Evolutionary conservation across 306 rosid genomes (phyloP), one percentile per base, ranked within the genome.

Genomic region (Urtica urens): DNA sequence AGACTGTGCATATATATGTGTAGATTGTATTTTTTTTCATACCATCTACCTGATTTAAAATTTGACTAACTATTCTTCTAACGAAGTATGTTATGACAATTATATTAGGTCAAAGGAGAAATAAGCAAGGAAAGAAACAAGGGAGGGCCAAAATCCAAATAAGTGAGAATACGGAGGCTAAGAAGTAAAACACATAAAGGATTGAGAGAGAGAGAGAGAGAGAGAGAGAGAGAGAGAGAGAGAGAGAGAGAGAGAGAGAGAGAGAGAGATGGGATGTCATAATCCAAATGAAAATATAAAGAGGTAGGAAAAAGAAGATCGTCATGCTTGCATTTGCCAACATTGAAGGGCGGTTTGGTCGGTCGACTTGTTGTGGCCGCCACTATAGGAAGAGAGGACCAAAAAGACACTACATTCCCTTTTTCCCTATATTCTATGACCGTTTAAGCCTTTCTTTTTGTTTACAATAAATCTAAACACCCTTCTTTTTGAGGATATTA

Each of bases 301-400:
- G 44, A 20, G 57, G 29, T 43, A 10, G 20, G 22, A n/a, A n/a
- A n/a, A n/a, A n/a, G n/a, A n/a, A n/a, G n/a, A 4, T 21, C 42
- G 63, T 65, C 76, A 57, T 57, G 62, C 62, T 29, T 29, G 73
- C 66, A 38, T 25, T 45, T 26, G 35, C 26, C 37, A 28, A 29
- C 34, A 22, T 20, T 1, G 25, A 49, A 49, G 65, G 87, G 95
- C 72, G 87, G 93, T 93, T 73, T 71, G 71, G 87, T 82, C 72
- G 93, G 93, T 93, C 71, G 59, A 47, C 18, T 10, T 23, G 4
- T 23, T 57, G n/a, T 62, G 77, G 77, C 85, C 76, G 74, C 78
- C 87, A 73, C 71, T 57, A 44, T 67, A n/a, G 51, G n/a, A n/a
- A n/a, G n/a, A n/a, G n/a, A n/a, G n/a, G 33, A 46, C 77, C 64